Base-by-base conservation (phyloP, 2,329 filamentous ascomycete genomes). In the Epichloe baconii region DNA sequence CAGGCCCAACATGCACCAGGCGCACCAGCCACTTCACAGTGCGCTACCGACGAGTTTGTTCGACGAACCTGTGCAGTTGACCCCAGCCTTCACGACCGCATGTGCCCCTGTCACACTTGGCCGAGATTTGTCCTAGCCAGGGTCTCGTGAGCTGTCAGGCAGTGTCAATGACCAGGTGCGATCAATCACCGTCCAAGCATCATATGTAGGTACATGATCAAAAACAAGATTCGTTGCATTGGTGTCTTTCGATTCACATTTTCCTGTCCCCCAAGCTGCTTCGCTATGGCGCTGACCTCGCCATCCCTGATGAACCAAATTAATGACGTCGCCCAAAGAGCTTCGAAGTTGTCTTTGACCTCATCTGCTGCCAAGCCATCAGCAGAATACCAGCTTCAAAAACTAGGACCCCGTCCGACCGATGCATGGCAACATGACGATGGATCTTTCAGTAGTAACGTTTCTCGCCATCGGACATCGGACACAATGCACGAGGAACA, bases 381-480 rank as follows among this genome's bases (percentile, higher is more conserved):
- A 11, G 63, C 58, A 55, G 67, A 69, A 47, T 69, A 70, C 54
- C 59, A 66, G 43, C 61, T 72, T n/a, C 62, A 68, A 35, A 61
- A 68, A 40, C 65, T 72, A 8, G 62, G 67, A n/a, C 68, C 69
- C 11, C 61, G 60, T 38, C 65, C 64, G 5, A 61, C 67, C 38
- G 61, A 63, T n/a, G 53, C 54, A 38, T 52, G 21, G 12, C 48
- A 52, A 14, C 48, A 56, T 26, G 57, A 62, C 19, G 57, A 59
- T 5, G 54, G 58, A 31, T 50, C 12, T 37, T 34, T 19, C 35
- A 21, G n/a, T 12, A 8, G 7, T n/a, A 31, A 36, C 15, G 6
- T 6, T 11, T n/a, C 26, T 43, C 47, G 17, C 34, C 26, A 34
- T 14, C 40, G 14, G 40, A 48, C 47, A 2, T 52, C 58, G 11